Conservation (phyloP, 306 rosid species). For the Quercus suber region DNA sequence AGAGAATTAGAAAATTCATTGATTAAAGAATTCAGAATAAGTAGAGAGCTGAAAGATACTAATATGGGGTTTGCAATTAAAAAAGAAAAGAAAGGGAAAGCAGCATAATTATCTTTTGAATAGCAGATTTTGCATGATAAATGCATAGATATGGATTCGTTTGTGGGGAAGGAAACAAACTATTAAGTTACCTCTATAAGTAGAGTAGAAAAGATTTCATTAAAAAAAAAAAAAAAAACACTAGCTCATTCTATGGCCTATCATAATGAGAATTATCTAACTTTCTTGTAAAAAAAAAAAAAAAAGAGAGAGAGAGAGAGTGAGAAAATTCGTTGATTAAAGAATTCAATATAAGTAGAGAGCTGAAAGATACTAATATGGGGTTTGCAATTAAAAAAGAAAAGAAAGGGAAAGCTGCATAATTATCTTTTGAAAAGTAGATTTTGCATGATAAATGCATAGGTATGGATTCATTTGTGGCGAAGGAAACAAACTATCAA, state of each 20-base stretch:
- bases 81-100: background rate
- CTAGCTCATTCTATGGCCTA: background rate
- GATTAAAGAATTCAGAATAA: background rate
- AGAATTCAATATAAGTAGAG: background rate
- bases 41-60: background rate
- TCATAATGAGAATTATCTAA: too few relatives aligned
- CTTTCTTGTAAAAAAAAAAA: too few relatives aligned
- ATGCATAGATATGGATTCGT: background rate
- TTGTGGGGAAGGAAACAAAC: background rate
- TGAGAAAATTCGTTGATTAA: background rate
- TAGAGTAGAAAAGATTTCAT: background rate
- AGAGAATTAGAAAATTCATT: background rate
- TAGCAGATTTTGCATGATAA: background rate
- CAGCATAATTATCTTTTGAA: background rate
- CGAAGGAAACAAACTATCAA: background rate
- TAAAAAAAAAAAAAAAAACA: background rate
- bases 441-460: background rate
- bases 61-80: background rate
- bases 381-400: background rate
- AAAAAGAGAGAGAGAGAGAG: too few relatives aligned
- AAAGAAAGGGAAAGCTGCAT: background rate
- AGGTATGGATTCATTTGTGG: background rate
- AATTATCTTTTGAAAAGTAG: background rate
- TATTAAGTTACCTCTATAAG: constrained; percentile 46
- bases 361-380: background rate